Conservation (phyloP, 2,329 filamentous ascomycete species). For the Colletotrichum australisinense region DNA sequence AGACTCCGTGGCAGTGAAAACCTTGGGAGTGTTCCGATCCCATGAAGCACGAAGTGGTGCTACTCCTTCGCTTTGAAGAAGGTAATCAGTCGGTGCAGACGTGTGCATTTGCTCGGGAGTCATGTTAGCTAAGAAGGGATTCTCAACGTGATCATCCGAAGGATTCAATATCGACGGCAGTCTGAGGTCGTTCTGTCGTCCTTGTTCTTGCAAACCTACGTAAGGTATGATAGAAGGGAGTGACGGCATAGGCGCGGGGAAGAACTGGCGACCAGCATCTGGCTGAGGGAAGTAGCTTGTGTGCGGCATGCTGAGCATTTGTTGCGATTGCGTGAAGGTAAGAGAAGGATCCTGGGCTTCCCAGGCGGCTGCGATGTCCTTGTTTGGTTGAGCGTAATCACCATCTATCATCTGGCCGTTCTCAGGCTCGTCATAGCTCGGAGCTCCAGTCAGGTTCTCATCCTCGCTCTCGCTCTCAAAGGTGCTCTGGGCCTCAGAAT, state of each 20-base stretch:
- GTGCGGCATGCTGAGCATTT: not conserved
- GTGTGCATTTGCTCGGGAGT: not conserved
- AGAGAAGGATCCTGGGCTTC: not conserved
- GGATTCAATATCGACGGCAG: constrained; percentile 14
- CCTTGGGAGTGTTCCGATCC: not conserved
- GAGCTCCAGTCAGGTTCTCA: not conserved
- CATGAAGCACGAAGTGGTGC: not conserved
- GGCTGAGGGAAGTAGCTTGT: not conserved
- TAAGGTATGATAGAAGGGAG: not conserved
- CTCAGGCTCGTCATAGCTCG: not conserved
- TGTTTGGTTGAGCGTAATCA: not conserved
- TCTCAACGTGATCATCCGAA: not conserved
- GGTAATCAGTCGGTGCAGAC: not conserved
- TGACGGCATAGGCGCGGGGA: not conserved
- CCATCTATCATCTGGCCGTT: not conserved
- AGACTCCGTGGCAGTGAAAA: not conserved
- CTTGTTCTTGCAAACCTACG: not conserved
- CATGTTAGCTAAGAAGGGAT: not conserved
- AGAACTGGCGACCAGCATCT: not conserved
- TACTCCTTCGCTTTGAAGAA: not conserved
- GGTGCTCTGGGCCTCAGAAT: constrained; percentile 30
- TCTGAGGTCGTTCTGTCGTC: not conserved
- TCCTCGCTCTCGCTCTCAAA: not conserved
- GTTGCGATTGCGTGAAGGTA: not conserved
- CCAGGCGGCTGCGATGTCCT: not conserved